Evolutionary conservation across 83 land plant species (phyloP), one percentile per base, ranked within the genome.

Genomic region (Diphasiastrum complanatum): DNA sequence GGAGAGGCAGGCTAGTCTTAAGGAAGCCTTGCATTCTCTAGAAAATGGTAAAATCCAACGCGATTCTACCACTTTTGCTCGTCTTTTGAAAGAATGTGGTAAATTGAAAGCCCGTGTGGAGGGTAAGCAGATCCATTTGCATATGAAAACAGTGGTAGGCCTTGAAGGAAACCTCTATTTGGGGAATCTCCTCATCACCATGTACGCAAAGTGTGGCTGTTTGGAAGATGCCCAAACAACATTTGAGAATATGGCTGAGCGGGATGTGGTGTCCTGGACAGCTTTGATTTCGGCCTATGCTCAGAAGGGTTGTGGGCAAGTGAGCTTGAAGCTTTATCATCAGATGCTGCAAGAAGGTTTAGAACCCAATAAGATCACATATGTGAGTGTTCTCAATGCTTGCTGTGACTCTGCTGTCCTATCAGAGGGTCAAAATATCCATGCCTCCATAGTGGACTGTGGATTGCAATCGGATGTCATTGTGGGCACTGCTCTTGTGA

Each of bases 401-500:
- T 58, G 61, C 43, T 22, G 41, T 2, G n/a, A n/a, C n/a, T 6
- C 61, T 12, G 6, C 72, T 1, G 68, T 57, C 1, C 73, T 78
- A 10, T 63, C 50, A 19, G 20, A 58, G 51, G 81, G 81, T 1
- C 47, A 48, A 11, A 65, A 71, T 72, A 65, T 75, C 2, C 78
- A 74, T 45, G 36, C 46, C 11, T 75, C 61, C 38, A 68, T 56
- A 0, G 60, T 45, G 26, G 63, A 60, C 50, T 63, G 48, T 36
- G 29, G n/a, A n/a, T 54, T 75, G 2, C 19, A 59, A 55, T 30
- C 67, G 25, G 79, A 79, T 45, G 72, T 67, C 12, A 64, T 67
- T 0, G 59, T 79, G 11, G 75, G 71, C 0, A 71, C 70, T 28
- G 79, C 83, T 2, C 41, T 79, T 33, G 23, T 80, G 26, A 71